Conservation (phyloP, 352 stramenopile genomes). For the Pythium monospermum region DNA sequence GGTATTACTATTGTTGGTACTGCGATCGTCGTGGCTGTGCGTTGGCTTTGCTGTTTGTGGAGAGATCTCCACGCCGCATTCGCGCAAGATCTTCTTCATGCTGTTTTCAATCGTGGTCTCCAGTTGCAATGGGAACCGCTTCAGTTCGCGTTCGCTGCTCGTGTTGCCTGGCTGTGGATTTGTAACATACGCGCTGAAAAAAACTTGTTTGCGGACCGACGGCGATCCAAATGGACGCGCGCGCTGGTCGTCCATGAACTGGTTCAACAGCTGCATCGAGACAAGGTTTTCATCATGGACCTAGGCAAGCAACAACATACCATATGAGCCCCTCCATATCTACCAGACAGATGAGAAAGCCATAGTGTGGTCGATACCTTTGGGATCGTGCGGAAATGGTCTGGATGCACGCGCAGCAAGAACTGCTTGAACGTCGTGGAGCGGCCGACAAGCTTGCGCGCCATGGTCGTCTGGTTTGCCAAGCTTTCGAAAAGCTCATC, state of each 20-base stretch:
- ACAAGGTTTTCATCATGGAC: conserved; percentile 68
- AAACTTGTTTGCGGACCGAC: conserved; percentile 11
- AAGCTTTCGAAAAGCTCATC: not conserved
- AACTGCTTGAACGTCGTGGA: conserved; percentile 67
- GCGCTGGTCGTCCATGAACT: conserved; percentile 57
- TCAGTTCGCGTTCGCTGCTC: conserved; percentile 12
- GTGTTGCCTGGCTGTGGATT: not conserved
- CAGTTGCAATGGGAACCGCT: conserved; percentile 47
- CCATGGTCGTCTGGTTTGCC: not conserved
- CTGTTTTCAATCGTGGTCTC: conserved; percentile 37
- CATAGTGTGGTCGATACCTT: conserved; percentile 13
- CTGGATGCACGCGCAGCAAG: conserved; percentile 61
- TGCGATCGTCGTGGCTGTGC: not conserved
- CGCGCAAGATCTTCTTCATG: conserved; percentile 42
- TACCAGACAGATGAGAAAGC: not conserved
- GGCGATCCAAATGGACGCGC: too few species aligned
- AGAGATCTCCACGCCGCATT: conserved; percentile 39
- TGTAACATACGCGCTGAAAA: conserved; percentile 19
- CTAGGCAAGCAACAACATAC: conserved; percentile 12
- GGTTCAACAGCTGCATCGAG: conserved; percentile 66
- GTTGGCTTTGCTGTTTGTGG: not conserved
- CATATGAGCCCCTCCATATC: too few species aligned
- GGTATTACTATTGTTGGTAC: not conserved
- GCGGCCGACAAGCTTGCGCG: conserved; percentile 5
- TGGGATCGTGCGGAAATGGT: conserved; percentile 56